These are phyloP conservation scores for Dujonia santamariae DNA, from an alignment of 1,139 yeast genomes.

Conservation along the genomic window DNA sequence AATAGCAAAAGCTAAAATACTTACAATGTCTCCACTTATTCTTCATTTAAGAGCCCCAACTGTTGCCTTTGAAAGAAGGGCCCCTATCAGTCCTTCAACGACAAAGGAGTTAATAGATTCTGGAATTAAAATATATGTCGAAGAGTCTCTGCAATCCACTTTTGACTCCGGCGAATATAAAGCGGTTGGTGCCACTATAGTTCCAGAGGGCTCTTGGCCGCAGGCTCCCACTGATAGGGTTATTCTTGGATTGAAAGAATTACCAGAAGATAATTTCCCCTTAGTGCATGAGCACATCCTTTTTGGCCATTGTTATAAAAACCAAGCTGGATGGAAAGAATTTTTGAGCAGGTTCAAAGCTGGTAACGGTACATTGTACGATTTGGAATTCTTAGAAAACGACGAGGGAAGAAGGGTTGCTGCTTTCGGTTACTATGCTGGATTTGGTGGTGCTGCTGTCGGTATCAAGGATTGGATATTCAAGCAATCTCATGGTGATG, in stretches of 20 bases:
- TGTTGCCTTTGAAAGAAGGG: slow-evolving; percentile 95
- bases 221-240: slow-evolving; percentile 86
- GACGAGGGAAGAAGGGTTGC: slow-evolving; percentile 98
- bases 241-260: slow-evolving; percentile 89
- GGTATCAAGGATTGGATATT: slow-evolving; percentile 94
- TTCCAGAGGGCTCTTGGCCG: slow-evolving; percentile 91
- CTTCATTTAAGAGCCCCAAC: slow-evolving; percentile 92
- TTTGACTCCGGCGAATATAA: slow-evolving; percentile 75
- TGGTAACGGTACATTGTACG: slow-evolving; percentile 88
- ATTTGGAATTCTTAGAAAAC: slow-evolving; percentile 89
- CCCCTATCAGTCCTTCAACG: slow-evolving; percentile 91
- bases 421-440: slow-evolving; percentile 97
- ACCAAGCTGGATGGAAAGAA: slow-evolving; percentile 95
- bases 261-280: slow-evolving; percentile 94
- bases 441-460: slow-evolving; percentile 97
- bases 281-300: slow-evolving; percentile 93
- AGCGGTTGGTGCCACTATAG: slow-evolving; percentile 78
- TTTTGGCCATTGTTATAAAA: slow-evolving; percentile 97
- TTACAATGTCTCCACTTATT: slow-evolving; percentile 36
- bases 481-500: slow-evolving; percentile 68
- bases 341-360: slow-evolving; percentile 85
- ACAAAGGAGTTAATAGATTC: slow-evolving; percentile 80
- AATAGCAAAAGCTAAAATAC: too few species aligned
- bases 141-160: slow-evolving; percentile 79
- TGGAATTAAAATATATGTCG: slow-evolving; percentile 86